These are phyloP conservation scores for Hansenula anomala DNA, from an alignment of 1,139 yeast species.

Conservation along the genomic window DNA sequence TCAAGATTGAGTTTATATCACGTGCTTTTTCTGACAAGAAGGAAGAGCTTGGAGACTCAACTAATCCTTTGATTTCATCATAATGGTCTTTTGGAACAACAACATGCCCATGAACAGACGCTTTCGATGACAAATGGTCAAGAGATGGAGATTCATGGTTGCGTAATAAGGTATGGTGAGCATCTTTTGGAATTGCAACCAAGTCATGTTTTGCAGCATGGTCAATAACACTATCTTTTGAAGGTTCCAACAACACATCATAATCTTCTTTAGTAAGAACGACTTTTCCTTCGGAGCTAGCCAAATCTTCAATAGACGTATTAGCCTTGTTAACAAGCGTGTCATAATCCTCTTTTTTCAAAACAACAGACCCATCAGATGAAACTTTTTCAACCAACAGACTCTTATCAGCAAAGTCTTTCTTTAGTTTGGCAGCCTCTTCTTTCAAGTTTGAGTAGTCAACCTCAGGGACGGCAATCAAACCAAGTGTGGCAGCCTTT, in stretches of 20 bases:
- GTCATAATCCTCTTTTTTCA: conserved; percentile 31
- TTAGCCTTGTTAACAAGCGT: conserved; percentile 20
- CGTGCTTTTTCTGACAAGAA: neutral
- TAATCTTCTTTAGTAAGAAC: conserved; percentile 18
- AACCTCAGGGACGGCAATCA: conserved; percentile 26
- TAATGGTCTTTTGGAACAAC: conserved; percentile 16
- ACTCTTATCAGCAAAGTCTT: conserved; percentile 17
- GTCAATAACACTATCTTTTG: conserved; percentile 11
- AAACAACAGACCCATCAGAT: conserved; percentile 27
- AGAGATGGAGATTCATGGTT: conserved; percentile 25
- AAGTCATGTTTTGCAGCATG: conserved; percentile 23
- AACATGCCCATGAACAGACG: conserved; percentile 22
- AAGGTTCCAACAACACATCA: conserved; percentile 20
- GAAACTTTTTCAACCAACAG: conserved; percentile 20
- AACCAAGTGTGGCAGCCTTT: conserved; percentile 22
- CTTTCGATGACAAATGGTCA: conserved; percentile 21
- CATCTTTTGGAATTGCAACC: conserved; percentile 24
- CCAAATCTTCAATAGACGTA: conserved; percentile 11
- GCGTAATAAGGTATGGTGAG: conserved; percentile 24
- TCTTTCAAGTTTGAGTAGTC: conserved; percentile 22
- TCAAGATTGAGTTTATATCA: neutral
- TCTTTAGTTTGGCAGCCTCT: conserved; percentile 23
- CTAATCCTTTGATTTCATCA: conserved; percentile 17
- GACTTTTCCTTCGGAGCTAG: conserved; percentile 8
- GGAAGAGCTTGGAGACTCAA: conserved; percentile 20